These are phyloP conservation scores for Colletotrichum melonis DNA, from an alignment of 2,329 filamentous ascomycete genomes.

Conservation along the genomic window DNA sequence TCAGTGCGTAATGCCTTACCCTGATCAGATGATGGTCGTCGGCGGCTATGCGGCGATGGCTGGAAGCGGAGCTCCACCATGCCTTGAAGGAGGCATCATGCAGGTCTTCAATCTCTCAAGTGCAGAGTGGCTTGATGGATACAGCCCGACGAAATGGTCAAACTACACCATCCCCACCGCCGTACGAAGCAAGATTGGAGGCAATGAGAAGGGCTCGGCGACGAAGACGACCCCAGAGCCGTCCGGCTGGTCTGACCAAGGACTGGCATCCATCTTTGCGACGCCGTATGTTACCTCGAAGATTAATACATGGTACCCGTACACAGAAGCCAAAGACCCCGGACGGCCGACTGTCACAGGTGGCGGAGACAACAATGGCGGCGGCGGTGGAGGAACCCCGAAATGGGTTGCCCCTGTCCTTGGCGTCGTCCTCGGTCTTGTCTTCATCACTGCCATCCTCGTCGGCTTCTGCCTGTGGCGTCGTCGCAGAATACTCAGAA, in stretches of 20 bases:
- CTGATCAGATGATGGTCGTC: conserved; percentile 83
- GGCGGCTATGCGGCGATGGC: conserved; percentile 69
- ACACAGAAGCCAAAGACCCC: conserved; percentile 51
- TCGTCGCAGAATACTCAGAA: conserved; percentile 56
- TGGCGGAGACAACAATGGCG: conserved; percentile 21
- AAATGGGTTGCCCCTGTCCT: conserved; percentile 71
- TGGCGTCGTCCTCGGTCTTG: conserved; percentile 69
- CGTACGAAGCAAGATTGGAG: conserved; percentile 75
- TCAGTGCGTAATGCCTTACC: conserved; percentile 79
- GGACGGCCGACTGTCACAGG: conserved; percentile 37
- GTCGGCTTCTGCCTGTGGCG: conserved; percentile 66
- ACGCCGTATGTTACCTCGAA: conserved; percentile 66
- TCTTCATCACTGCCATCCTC: conserved; percentile 63
- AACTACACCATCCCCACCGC: conserved; percentile 77
- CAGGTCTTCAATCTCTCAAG: conserved; percentile 80
- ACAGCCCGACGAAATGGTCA: conserved; percentile 71
- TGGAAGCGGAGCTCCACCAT: conserved; percentile 45
- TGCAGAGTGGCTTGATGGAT: conserved; percentile 75
- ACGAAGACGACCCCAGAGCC: conserved; percentile 73
- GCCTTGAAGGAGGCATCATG: conserved; percentile 63
- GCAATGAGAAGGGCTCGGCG: conserved; percentile 73
- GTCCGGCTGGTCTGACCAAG: conserved; percentile 62
- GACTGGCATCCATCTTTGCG: conserved; percentile 65
- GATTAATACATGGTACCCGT: conserved; percentile 72
- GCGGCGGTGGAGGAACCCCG: conserved; percentile 54